Base-by-base conservation (phyloP, 495 filamentous ascomycete genomes). In the Lentithecium fluviatile region DNA sequence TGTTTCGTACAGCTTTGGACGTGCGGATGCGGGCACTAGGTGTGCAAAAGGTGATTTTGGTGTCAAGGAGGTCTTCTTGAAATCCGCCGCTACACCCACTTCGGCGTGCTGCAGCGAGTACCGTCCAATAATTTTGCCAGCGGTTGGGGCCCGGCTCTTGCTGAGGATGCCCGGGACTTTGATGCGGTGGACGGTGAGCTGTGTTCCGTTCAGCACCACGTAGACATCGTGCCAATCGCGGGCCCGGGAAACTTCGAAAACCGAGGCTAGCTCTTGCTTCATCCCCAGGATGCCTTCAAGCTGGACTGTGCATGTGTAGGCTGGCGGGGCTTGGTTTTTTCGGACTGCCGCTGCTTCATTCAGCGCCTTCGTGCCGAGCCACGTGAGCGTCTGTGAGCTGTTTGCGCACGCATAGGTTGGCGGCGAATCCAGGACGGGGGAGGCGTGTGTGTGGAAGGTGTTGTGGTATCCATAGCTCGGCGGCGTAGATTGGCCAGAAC, bases 91-190 rank as follows among this genome's bases (percentile, higher is more conserved):
- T 25, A 86, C 77, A 13, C 85, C 85, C 37, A 83, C 80, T 68
- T 88, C 85, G 29, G 84, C 85, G 63, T 87, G 78, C 48, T 86
- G 80, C 23, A 88, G 74, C 29, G 80, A 82, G 68, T 85, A 88
- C 47, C 74, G 79, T 66, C 72, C 77, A 38, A 85, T 69, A 32
- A 86, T 63, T 34, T 67, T 64, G 12, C 80, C 78, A 13, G 76
- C 60, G 6, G 15, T 40, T 37, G 32, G 56, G 34, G 37, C 42
- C 11, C 58, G 66, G 54, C 36, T 49, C 58, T 67, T 70, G 37
- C 70, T 71, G 56, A 77, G 75, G 62, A 76, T 70, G 19, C 68
- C 68, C 50, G 76, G 70, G 62, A 73, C 72, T 64, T 82, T 83
- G 26, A 79, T 71, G 36, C 75, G 73, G 69, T 85, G 74, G n/a